Evolutionary conservation across 805 yeast species (phyloP), one percentile per base, ranked within the genome.

Genomic region (Saccharomycopsis babjevae): DNA sequence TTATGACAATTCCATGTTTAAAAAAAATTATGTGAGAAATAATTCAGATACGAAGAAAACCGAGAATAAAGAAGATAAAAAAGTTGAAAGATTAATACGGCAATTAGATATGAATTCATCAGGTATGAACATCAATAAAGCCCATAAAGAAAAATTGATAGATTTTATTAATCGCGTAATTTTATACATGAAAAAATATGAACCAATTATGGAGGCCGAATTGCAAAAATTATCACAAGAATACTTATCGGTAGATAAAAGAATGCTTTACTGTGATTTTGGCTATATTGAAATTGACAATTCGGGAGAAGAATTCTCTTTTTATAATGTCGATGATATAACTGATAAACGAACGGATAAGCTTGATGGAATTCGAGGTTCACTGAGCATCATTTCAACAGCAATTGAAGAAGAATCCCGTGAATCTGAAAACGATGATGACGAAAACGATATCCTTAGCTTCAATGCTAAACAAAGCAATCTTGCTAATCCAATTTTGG

Each of bases 101-200:
- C 52, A 46, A 22, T 46, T 46, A 13, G 30, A 46, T 25, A 46
- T 46, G 10, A 46, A 46, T 46, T 46, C 52, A 46, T 22, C 52
- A 46, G 52, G 28, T 46, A 22, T 46, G n/a, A 38, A 56, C 15
- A 11, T 13, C 18, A 16, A 43, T 10, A 39, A n/a, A 5, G 36
- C 52, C 20, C 64, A 61, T 42, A 56, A 57, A 20, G 58, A 50
- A 43, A 59, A 56, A 25, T 54, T 61, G 32, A 40, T 34, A 16
- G 61, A 61, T 52, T 61, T 61, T 42, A 56, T 61, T 8, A 32
- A 43, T 3, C 57, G 64, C 36, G 57, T 57, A 10, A 43, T 34
- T 1, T 43, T 40, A 6, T 61, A 61, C 20, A 8, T 59, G 25
- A 43, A 56, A 25, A 30, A 38, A 8, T 61, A 55, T 54, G 61